phyloP scores from a whole-genome alignment of 1,284 basidiomycete species.

The Stereum hirsutum region DNA sequence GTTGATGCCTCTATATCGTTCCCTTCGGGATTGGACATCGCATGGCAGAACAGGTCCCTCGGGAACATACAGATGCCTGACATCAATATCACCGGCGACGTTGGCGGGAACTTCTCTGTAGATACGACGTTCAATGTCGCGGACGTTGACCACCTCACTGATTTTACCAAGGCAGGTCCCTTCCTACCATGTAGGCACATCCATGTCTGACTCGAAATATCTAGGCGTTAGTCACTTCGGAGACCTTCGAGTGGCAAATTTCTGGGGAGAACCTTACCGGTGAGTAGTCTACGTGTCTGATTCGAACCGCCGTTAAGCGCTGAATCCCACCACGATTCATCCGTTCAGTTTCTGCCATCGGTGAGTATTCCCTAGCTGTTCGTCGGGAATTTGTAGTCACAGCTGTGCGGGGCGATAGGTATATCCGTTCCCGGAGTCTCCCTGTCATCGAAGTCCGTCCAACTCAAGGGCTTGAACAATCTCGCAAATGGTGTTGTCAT shows the following conservation, averaged over 20 bases:
- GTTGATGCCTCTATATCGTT: constrained; percentile 70
- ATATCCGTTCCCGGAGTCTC: constrained; percentile 49
- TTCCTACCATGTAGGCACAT: not conserved
- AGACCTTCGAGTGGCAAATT: constrained; percentile 71
- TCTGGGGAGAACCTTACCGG: constrained; percentile 59
- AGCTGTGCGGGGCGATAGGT: constrained; percentile 22
- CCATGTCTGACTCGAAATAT: not conserved
- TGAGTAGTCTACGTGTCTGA: constrained; percentile 8
- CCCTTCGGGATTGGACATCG: constrained; percentile 51
- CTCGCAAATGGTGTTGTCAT: constrained; percentile 58
- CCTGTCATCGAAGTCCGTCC: constrained; percentile 51
- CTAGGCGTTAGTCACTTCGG: constrained; percentile 50
- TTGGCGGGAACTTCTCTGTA: constrained; percentile 52
- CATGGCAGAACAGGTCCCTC: constrained; percentile 51
- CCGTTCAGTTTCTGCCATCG: constrained; percentile 41
- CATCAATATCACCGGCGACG: constrained; percentile 46
- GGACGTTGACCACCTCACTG: constrained; percentile 49
- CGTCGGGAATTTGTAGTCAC: not conserved
- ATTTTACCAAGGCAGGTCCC: constrained; percentile 49
- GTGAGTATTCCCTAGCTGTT: constrained; percentile 20
- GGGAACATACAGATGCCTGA: constrained; percentile 60
- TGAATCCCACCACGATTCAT: not conserved
- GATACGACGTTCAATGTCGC: constrained; percentile 53
- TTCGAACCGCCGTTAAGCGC: constrained; percentile 7
- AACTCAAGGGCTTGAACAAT: constrained; percentile 66